Conservation (phyloP, 225 moss, liverwort and hornwort genomes). For the Bryoerythrophyllum caledonicum region DNA sequence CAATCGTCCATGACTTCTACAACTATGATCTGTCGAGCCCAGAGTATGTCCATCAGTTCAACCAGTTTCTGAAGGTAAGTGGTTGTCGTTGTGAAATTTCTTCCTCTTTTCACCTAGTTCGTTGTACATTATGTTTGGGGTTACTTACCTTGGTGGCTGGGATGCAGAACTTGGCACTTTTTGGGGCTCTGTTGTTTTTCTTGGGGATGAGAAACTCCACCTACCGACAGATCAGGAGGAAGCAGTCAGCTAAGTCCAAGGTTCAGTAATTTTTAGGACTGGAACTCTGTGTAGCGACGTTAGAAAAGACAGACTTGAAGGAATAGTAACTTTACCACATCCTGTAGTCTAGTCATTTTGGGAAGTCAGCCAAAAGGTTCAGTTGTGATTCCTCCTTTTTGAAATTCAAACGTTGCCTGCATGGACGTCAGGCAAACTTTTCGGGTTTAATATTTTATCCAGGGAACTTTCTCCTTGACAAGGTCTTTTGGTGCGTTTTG, state of each 20-base stretch:
- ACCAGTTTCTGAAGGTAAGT: slow-evolving; percentile 87
- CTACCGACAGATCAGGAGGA: slow-evolving; percentile 57
- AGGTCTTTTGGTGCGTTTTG: background rate
- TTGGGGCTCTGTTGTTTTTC: slow-evolving; percentile 62
- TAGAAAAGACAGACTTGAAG: slow-evolving; percentile 40
- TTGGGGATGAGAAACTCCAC: slow-evolving; percentile 68
- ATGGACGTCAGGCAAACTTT: slow-evolving; percentile 24
- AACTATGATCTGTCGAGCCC: slow-evolving; percentile 85
- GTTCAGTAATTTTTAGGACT: slow-evolving; percentile 48
- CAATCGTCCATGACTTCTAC: slow-evolving; percentile 96
- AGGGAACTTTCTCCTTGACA: slow-evolving; percentile 11
- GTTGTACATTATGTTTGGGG: background rate
- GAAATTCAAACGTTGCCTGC: slow-evolving; percentile 23
- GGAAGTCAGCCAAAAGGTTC: slow-evolving; percentile 26
- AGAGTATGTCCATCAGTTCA: slow-evolving; percentile 86
- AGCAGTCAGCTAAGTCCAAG: slow-evolving; percentile 54
- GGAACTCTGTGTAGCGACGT: slow-evolving; percentile 35
- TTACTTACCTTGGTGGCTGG: slow-evolving; percentile 4
- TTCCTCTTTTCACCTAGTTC: background rate
- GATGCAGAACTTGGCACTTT: slow-evolving; percentile 61
- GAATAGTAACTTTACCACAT: slow-evolving; percentile 27
- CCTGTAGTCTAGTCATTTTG: slow-evolving; percentile 41
- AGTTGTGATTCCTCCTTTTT: slow-evolving; percentile 31
- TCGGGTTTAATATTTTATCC: slow-evolving; percentile 20
- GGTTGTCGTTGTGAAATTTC: background rate